A percentile compares a stretch with the other conserved stretches of the same genome.
phyloP scores from a whole-genome alignment of 768 basidiomycete species.

The Pulveroboletus sp. region DNA sequence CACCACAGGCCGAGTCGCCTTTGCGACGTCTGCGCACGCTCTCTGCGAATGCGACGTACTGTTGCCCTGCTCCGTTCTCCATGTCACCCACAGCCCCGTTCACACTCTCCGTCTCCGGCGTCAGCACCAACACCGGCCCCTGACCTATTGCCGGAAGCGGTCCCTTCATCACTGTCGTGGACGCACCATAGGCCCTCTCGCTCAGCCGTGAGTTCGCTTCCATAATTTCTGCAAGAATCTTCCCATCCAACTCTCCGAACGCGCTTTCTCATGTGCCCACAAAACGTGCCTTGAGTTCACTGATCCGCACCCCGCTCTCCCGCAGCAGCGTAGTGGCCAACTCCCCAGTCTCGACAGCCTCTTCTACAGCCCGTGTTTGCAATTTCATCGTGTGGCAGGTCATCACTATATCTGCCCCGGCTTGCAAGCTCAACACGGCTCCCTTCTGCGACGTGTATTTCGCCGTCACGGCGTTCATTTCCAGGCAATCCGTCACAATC shows the following conservation, averaged over 20 bases:
- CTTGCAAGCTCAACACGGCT: conserved; percentile 51
- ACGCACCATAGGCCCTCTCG: conserved; percentile 37
- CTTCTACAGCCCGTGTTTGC: conserved; percentile 51
- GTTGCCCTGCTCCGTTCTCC: conserved; percentile 54
- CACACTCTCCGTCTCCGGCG: conserved; percentile 52
- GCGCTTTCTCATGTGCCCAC: conserved; percentile 43
- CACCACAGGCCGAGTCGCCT: conserved; percentile 41
- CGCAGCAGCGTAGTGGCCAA: conserved; percentile 37
- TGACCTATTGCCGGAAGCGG: conserved; percentile 31
- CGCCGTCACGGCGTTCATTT: conserved; percentile 68
- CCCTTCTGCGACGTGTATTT: conserved; percentile 35
- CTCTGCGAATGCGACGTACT: conserved; percentile 47
- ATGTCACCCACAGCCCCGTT: conserved; percentile 58
- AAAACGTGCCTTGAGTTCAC: conserved; percentile 46
- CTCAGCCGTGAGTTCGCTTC: conserved; percentile 40
- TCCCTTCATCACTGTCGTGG: conserved; percentile 43
- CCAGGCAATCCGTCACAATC: conserved; percentile 69
- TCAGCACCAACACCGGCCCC: conserved; percentile 42
- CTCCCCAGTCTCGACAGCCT: conserved; percentile 43
- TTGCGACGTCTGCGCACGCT: conserved; percentile 32
- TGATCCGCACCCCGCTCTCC: conserved; percentile 44
- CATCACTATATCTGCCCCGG: conserved; percentile 73
- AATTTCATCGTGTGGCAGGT: conserved; percentile 58
- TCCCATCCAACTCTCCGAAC: conserved; percentile 26
- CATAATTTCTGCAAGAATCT: conserved; percentile 30